Base-by-base conservation (phyloP, 73 alveolate species). In the Paramecium octaurelia region DNA sequence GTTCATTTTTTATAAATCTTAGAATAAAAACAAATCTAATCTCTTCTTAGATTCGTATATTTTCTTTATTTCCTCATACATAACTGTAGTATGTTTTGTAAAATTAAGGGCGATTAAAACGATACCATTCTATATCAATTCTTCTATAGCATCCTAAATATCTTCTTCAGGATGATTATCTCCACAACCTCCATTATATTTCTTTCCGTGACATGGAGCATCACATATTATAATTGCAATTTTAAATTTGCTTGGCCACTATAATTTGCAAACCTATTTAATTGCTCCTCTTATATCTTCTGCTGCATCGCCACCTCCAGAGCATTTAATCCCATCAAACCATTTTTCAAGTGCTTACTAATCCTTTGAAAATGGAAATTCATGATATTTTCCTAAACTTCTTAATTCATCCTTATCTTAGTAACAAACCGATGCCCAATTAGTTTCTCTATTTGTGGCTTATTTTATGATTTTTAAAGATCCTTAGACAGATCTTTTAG, bases 391-490 rank as follows among this genome's bases (percentile, higher is more conserved):
- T 43, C 34, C 54, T 21, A 0, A 20, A 44, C 0, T 0, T 46
- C 21, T 2, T 80, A 10, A 18, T 31, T 80, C 70, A 80, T 10
- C 43, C 4, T 43, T 8, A 80, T 80, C 91, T 46, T 40, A 31
- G n/a, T 80, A 80, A 42, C 76, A 42, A 23, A 80, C 73, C 20
- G 91, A 21, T n/a, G 76, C 70, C 70, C 91, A 80, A 80, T 43
- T 80, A 1, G 76, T 24, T 6, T 80, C 91, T 48, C 91, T 40
- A 80, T 46, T 46, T 31, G 91, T 80, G 6, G 73, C 46, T 40
- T 80, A 2, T 80, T 80, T 80, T n/a, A 80, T 80, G 10, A 20
- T 23, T 80, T 27, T 43, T 18, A 40, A 31, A 14, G 91, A 23
- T n/a, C 24, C 21, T 14, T 43, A 14, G 12, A 80, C 57, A 2